These are phyloP conservation scores for Leishmania martiniquensis DNA, from an alignment of 208 protist species.

Conservation along the genomic window DNA sequence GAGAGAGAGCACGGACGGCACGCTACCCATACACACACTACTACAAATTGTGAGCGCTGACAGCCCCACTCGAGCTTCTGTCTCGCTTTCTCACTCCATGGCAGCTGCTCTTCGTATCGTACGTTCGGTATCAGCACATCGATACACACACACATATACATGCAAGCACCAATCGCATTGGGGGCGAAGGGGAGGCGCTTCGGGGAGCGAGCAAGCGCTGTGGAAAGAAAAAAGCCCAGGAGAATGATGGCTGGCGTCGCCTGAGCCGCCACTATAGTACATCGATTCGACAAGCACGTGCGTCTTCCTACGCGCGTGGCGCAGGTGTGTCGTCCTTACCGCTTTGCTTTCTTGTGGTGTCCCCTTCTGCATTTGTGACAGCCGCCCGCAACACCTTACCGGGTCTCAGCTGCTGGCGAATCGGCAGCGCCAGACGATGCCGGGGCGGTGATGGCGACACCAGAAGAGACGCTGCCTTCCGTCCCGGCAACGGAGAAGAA, in stretches of 20 bases:
- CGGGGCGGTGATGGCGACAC: background rate
- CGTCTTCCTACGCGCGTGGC: background rate
- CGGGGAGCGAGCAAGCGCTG: background rate
- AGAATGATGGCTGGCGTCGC: background rate
- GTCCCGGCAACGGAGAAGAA: background rate
- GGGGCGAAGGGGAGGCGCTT: background rate
- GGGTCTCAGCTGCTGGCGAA: background rate
- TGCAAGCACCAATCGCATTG: background rate
- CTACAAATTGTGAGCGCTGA: background rate
- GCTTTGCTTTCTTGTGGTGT: background rate
- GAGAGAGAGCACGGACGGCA: background rate
- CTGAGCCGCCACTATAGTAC: slow-evolving; percentile 1
- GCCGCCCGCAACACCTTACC: background rate
- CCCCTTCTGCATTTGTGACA: background rate
- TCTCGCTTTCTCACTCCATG: background rate
- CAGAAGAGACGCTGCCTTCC: background rate
- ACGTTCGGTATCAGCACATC: background rate
- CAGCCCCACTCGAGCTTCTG: background rate
- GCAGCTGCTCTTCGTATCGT: background rate
- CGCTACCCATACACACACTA: background rate
- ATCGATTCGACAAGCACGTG: background rate
- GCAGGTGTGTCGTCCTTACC: background rate
- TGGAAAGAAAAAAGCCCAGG: background rate
- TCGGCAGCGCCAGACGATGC: background rate
- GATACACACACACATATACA: background rate